Percentiles rank a stretch among this genome's conserved stretches.
phyloP scores from a whole-genome alignment of 805 yeast genomes.

The Diddensiella santjacobensis region DNA sequence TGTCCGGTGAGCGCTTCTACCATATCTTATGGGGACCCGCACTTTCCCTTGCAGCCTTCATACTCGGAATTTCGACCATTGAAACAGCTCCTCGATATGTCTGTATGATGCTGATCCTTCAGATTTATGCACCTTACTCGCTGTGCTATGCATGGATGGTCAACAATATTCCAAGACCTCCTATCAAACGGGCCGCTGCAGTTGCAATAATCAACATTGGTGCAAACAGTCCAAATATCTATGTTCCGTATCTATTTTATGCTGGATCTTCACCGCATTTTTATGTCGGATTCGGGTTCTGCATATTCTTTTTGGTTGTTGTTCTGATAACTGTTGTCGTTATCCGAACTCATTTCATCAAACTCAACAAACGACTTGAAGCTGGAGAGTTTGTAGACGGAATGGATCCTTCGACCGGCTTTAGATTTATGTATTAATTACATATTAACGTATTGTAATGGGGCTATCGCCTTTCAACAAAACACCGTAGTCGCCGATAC shows the following conservation, averaged over 20 bases:
- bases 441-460: too few species aligned
- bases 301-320: conserved; percentile 21
- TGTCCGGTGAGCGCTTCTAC: conserved; percentile 51
- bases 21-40: conserved; percentile 42
- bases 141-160: conserved; percentile 54
- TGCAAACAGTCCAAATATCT: conserved; percentile 27
- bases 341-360: conserved; percentile 15
- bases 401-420: conserved; percentile 28
- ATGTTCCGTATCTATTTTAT: conserved; percentile 26
- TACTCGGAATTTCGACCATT: conserved; percentile 32
- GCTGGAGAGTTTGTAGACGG: conserved; percentile 27
- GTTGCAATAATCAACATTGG: conserved; percentile 49
- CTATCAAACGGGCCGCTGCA: conserved; percentile 53
- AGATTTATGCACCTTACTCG: conserved; percentile 52
- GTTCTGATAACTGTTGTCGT: conserved; percentile 17
- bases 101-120: conserved; percentile 57
- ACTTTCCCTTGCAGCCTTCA: conserved; percentile 34
- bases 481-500: too few species aligned
- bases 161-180: conserved; percentile 53
- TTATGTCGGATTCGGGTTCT: conserved; percentile 27
- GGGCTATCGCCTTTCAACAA: too few species aligned
- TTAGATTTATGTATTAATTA: conserved; percentile 22
- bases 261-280: conserved; percentile 24
- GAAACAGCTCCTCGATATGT: conserved; percentile 56
- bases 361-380: conserved; percentile 23